A percentile compares a stretch with the other conserved stretches of the same genome.
Evolutionary conservation across 441 rosid species (phyloP).

Genomic region (Populus hybrid): DNA sequence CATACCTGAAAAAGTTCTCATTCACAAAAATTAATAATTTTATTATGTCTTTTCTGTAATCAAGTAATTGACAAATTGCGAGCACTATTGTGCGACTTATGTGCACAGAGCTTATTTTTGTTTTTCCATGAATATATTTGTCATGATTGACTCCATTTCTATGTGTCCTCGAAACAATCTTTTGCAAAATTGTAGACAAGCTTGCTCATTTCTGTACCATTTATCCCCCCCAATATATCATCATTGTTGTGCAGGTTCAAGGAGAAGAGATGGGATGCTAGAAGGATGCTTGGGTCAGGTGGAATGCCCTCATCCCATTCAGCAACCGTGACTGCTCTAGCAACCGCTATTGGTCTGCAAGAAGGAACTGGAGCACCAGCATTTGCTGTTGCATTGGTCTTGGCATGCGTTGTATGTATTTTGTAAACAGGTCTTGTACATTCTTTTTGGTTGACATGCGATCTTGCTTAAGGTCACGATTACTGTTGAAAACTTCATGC

Average conservation of each 20-base stretch:
- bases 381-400: constrained; percentile 83
- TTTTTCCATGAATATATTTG: not conserved
- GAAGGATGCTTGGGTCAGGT: constrained; percentile 78
- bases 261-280: constrained; percentile 96
- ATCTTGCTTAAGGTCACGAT: not conserved
- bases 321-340: constrained; percentile 84
- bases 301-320: constrained; percentile 98
- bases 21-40: not conserved
- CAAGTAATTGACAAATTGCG: not conserved
- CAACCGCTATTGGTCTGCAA: constrained; percentile 70
- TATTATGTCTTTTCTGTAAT: not conserved
- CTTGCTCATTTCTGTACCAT: not conserved
- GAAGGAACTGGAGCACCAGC: constrained; percentile 70
- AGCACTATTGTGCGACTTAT: too few species aligned
- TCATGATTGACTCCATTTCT: not conserved
- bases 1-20: not conserved
- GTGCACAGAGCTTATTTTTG: not conserved
- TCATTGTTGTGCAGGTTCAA: constrained; percentile 53
- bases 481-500: not conserved
- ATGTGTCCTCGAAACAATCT: not conserved
- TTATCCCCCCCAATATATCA: constrained; percentile 13
- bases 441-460: constrained; percentile 18
- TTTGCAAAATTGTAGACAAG: not conserved
- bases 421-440: constrained; percentile 24
- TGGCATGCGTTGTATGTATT: constrained; percentile 86